A percentile compares a stretch with the other conserved stretches of the same genome.
Conservation (phyloP, 202 grass and related monocot species). For the Carex arenaria region DNA sequence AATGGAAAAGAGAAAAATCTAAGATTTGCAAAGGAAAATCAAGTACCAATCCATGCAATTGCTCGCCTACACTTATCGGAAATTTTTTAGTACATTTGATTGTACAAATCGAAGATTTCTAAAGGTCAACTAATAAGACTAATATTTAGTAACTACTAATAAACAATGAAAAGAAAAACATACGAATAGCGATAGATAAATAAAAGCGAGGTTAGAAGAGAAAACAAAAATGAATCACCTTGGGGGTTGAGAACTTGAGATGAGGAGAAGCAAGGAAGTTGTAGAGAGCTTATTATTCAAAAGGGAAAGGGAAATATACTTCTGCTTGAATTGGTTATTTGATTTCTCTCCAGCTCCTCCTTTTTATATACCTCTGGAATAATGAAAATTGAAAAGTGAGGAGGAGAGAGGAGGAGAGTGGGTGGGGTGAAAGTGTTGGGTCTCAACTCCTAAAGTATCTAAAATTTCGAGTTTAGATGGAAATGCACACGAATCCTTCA, state of each 20-base stretch:
- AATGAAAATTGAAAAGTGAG: neutral
- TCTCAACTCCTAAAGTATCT: no score
- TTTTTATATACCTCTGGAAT: neutral
- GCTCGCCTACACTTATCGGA: slow-evolving; percentile 6
- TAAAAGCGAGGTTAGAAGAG: neutral
- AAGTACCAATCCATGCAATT: slow-evolving; percentile 13
- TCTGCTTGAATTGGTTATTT: neutral
- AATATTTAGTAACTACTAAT: neutral
- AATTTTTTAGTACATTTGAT: neutral
- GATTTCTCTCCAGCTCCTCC: neutral
- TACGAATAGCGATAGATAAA: neutral
- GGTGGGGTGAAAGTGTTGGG: neutral
- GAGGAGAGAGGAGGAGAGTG: neutral
- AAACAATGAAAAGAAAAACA: neutral
- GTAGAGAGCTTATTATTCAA: neutral
- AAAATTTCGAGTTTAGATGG: no score
- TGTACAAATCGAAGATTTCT: neutral
- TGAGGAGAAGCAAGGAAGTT: neutral
- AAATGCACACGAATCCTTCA: no score
- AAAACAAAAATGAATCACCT: neutral
- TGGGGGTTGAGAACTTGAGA: neutral
- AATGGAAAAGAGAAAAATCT: neutral
- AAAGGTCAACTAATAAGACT: neutral
- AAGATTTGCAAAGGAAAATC: neutral
- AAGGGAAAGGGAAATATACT: neutral